A percentile compares a stretch with the other conserved stretches of the same genome.
These are phyloP conservation scores for Rhytidhysteron rufulum DNA, from an alignment of 2,329 filamentous ascomycete species.

Conservation along the genomic window DNA sequence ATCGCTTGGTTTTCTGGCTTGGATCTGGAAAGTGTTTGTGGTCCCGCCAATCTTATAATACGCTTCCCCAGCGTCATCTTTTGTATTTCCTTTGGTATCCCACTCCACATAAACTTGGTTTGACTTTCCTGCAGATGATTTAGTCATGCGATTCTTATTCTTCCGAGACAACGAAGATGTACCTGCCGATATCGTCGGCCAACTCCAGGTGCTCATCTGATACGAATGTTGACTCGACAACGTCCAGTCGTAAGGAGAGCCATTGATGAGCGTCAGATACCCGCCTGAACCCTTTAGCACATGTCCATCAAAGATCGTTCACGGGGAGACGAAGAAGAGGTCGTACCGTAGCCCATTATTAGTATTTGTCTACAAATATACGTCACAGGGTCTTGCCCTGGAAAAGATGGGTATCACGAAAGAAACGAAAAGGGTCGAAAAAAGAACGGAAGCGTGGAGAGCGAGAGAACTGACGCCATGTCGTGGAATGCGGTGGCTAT, in stretches of 20 bases:
- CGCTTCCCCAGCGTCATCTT: slow-evolving; percentile 33
- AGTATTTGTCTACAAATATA: slow-evolving; percentile 1
- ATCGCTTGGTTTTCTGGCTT: slow-evolving; percentile 26
- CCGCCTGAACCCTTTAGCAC: slow-evolving; percentile 22
- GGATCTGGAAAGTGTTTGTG: slow-evolving; percentile 25
- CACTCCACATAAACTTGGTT: slow-evolving; percentile 30
- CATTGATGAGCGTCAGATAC: slow-evolving; percentile 37
- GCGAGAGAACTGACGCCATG: no score
- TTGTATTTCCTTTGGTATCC: slow-evolving; percentile 20
- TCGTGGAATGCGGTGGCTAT: not conserved
- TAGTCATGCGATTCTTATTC: not conserved
- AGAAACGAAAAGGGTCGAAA: not conserved
- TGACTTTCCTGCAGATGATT: slow-evolving; percentile 16
- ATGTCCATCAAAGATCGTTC: not conserved
- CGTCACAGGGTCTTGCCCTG: slow-evolving; percentile 7
- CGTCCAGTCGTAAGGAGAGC: slow-evolving; percentile 37
- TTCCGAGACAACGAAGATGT: not conserved
- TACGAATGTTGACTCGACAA: slow-evolving; percentile 27
- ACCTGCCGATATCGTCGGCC: slow-evolving; percentile 29
- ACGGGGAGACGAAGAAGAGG: not conserved
- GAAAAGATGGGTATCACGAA: not conserved
- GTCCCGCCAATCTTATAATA: slow-evolving; percentile 30
- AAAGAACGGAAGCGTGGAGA: not conserved
- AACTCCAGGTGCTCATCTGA: slow-evolving; percentile 38
- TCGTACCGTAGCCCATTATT: slow-evolving; percentile 25